These are phyloP conservation scores for Sporothrix pallida DNA, from an alignment of 2,329 filamentous ascomycete species.

Conservation along the genomic window DNA sequence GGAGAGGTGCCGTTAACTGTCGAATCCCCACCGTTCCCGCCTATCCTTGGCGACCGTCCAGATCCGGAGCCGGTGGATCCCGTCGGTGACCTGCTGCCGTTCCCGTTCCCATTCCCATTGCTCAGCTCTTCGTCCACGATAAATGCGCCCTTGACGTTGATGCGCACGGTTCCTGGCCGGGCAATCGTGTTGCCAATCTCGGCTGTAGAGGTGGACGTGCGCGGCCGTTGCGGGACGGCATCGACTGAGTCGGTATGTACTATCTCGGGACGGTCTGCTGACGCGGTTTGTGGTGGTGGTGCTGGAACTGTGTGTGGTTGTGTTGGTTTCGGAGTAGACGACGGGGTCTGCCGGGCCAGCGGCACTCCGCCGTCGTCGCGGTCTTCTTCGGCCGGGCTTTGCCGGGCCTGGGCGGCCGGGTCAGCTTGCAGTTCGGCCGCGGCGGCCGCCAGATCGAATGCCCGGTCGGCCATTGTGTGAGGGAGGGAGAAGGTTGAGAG, in stretches of 20 bases:
- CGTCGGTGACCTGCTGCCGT: slow-evolving; percentile 21
- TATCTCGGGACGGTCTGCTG: not conserved
- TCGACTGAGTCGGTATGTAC: not conserved
- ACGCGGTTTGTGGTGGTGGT: not conserved
- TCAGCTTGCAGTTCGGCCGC: slow-evolving; percentile 22
- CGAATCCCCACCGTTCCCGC: slow-evolving; percentile 43
- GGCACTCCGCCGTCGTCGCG: slow-evolving; percentile 24
- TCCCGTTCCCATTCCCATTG: slow-evolving; percentile 45
- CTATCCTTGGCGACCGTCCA: not conserved
- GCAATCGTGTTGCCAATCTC: slow-evolving; percentile 67
- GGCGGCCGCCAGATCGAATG: slow-evolving; percentile 19
- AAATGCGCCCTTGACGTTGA: slow-evolving; percentile 95
- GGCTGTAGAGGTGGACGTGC: slow-evolving; percentile 56
- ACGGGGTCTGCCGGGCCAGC: slow-evolving; percentile 5
- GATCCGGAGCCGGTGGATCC: slow-evolving; percentile 30
- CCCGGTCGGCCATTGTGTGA: slow-evolving; percentile 26
- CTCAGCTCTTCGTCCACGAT: slow-evolving; percentile 83
- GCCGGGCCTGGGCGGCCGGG: not conserved
- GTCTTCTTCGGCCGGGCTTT: slow-evolving; percentile 1
- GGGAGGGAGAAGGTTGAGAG: not conserved
- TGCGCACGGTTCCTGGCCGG: slow-evolving; percentile 76
- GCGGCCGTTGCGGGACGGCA: slow-evolving; percentile 40
- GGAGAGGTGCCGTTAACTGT: slow-evolving; percentile 36
- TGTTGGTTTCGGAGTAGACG: not conserved
- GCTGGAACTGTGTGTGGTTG: slow-evolving; percentile 2